These are phyloP conservation scores for Polygonum maritimum DNA, from an alignment of 148 eudicot species.

Conservation along the genomic window DNA sequence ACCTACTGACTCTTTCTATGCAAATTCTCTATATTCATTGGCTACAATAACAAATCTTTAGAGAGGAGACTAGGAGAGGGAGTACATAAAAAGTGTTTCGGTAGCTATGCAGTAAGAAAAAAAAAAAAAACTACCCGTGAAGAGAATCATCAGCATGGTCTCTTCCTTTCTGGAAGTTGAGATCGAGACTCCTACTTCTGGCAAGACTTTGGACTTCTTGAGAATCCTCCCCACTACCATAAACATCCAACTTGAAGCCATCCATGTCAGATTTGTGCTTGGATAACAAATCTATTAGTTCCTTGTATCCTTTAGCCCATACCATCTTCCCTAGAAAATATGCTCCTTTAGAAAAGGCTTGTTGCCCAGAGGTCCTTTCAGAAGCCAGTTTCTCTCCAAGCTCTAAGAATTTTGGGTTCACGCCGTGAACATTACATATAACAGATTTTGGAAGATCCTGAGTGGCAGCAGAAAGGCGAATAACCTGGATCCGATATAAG, in stretches of 20 bases:
- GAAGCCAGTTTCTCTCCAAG: constrained; percentile 87
- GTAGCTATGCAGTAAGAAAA: neutral
- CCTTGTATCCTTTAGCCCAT: constrained; percentile 96
- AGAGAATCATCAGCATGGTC: constrained; percentile 98
- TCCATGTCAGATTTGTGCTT: constrained; percentile 71
- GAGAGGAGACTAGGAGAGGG: too few relatives aligned
- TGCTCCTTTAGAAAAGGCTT: constrained; percentile 90
- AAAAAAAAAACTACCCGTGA: constrained; percentile 42
- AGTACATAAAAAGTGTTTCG: neutral
- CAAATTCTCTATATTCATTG: too few relatives aligned
- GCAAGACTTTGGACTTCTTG: constrained; percentile 81
- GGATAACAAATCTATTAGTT: constrained; percentile 74
- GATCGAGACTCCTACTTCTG: constrained; percentile 52
- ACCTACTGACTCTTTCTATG: too few relatives aligned
- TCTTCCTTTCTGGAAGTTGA: constrained; percentile 88
- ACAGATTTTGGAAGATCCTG: constrained; percentile 85
- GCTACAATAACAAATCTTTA: too few relatives aligned
- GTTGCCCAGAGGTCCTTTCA: constrained; percentile 72
- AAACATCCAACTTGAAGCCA: constrained; percentile 77
- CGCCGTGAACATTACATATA: constrained; percentile 94
- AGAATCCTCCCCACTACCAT: constrained; percentile 93
- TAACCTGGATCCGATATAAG: constrained; percentile 36
- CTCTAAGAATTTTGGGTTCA: constrained; percentile 76
- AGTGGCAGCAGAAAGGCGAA: constrained; percentile 97
- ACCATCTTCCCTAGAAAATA: constrained; percentile 99